Percentiles rank a stretch among this genome's conserved stretches.
phyloP scores from a whole-genome alignment of 108 stramenopile genomes.

The Pseudonitzschia multiseries region DNA sequence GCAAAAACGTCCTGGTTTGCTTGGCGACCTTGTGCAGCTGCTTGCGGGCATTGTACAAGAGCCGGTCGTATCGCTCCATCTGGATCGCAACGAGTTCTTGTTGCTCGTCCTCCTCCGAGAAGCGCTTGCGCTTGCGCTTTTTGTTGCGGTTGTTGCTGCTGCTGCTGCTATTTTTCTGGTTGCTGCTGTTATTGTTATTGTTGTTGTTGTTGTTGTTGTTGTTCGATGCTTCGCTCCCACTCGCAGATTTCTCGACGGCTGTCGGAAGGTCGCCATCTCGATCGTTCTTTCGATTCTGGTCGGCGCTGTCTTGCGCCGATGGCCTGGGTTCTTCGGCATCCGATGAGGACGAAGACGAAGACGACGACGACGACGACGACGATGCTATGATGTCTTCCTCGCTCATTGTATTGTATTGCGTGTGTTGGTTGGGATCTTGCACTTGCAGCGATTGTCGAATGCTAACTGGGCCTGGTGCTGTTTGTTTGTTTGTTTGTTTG shows the following conservation, averaged over 20 bases:
- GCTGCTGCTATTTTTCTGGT: too few species aligned
- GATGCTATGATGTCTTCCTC: background rate
- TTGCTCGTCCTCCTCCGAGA: background rate
- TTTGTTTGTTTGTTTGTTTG: too few species aligned
- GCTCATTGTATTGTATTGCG: too few species aligned
- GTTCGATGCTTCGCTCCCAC: background rate
- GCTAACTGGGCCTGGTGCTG: too few species aligned
- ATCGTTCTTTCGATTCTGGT: background rate
- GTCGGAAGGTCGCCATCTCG: background rate
- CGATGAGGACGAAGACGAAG: background rate
- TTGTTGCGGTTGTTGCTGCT: background rate
- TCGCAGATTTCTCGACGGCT: background rate
- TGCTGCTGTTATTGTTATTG: background rate
- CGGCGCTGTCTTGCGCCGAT: background rate
- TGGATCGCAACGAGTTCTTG: constrained; percentile 15
- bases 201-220: background rate
- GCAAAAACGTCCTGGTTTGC: constrained; percentile 58
- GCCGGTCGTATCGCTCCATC: constrained; percentile 53
- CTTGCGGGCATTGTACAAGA: constrained; percentile 50
- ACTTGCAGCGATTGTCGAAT: background rate
- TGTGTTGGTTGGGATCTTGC: background rate
- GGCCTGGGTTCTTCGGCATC: background rate
- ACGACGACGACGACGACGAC: background rate
- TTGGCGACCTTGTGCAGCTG: constrained; percentile 61
- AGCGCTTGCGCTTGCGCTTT: background rate